Base-by-base conservation (phyloP, 2,329 filamentous ascomycete species). In the Escovopsis weberi region DNA sequence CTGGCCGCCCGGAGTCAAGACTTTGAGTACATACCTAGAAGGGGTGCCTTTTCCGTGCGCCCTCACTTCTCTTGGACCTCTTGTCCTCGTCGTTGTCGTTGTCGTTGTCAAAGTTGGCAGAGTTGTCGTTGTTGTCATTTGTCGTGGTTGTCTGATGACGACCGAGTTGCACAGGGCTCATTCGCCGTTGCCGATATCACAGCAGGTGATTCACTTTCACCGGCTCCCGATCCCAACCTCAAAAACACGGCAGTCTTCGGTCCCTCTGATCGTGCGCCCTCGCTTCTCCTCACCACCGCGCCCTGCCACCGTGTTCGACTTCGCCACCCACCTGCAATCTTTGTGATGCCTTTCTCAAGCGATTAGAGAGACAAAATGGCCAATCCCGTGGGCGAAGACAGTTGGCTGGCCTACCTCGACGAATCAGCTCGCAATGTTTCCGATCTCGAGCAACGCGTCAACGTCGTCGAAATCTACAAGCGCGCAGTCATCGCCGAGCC, bases 361-460 rank as follows among this genome's bases (percentile, higher is more conserved):
- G 37, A 53, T 46, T 39, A 19, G 38, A 42, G 34, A 28, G 36
- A 40, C 45, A 41, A 64, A 48, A 72, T 72, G 68, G 64, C 63
- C 53, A 67, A 59, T 43, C 80, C 82, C 38, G 69, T 86, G 50
- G 82, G 82, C 53, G 84, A 91, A 65, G 77, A 82, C 45, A 74
- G 73, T 57, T 91, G 84, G 84, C 62, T 82, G 51, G 81, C 82
- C 52, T 84, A 82, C 61, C 72, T 89, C 49, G 76, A 84, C 47
- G 84, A 88, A 59, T 75, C 82, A 51, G 74, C 71, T 44, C 66
- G 71, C 60, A 64, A 68, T 63, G 66, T 80, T 55, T 57, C 66
- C 55, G 64, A 80, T 56, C 60, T 83, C 43, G 81, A 86, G 47
- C 72, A 76, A 52, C 77, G 81, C 51, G 72, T 85, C 56, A 69